phyloP scores from a whole-genome alignment of 495 filamentous ascomycete genomes.

The Talaromyces proteolyticus region DNA sequence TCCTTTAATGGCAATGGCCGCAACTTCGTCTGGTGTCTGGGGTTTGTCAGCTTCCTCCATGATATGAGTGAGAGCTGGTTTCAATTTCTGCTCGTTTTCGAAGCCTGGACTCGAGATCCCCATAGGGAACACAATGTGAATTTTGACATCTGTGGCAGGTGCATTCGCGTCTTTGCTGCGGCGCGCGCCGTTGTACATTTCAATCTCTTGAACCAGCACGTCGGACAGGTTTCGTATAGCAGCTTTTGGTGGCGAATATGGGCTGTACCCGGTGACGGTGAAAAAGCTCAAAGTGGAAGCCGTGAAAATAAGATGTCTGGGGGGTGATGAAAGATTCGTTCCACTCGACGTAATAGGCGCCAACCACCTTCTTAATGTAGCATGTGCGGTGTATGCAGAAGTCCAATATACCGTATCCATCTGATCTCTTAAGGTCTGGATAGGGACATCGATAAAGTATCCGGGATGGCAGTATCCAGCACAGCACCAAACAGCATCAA shows the following conservation, averaged over 20 bases:
- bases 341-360: slow-evolving; percentile 23
- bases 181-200: slow-evolving; percentile 66
- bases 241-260: slow-evolving; percentile 81
- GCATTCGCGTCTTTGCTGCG: slow-evolving; percentile 40
- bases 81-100: slow-evolving; percentile 71
- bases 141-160: slow-evolving; percentile 55
- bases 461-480: slow-evolving; percentile 72
- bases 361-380: slow-evolving; percentile 44
- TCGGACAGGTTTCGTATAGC: slow-evolving; percentile 82
- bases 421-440: slow-evolving; percentile 62
- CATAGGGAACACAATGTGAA: slow-evolving; percentile 81
- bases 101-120: slow-evolving; percentile 72
- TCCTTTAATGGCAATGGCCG: slow-evolving; percentile 57
- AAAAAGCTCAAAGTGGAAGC: slow-evolving; percentile 70
- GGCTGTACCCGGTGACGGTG: slow-evolving; percentile 74
- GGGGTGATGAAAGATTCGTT: slow-evolving; percentile 22
- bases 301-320: slow-evolving; percentile 84
- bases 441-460: slow-evolving; percentile 69
- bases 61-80: slow-evolving; percentile 74
- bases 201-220: slow-evolving; percentile 73
- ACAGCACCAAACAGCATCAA: slow-evolving; percentile 89
- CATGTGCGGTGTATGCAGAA: slow-evolving; percentile 78
- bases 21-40: slow-evolving; percentile 74
- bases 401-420: slow-evolving; percentile 94
- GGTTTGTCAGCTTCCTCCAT: slow-evolving; percentile 77